Conservation (phyloP, 805 yeast genomes). For the Kodamaea sagamina region DNA sequence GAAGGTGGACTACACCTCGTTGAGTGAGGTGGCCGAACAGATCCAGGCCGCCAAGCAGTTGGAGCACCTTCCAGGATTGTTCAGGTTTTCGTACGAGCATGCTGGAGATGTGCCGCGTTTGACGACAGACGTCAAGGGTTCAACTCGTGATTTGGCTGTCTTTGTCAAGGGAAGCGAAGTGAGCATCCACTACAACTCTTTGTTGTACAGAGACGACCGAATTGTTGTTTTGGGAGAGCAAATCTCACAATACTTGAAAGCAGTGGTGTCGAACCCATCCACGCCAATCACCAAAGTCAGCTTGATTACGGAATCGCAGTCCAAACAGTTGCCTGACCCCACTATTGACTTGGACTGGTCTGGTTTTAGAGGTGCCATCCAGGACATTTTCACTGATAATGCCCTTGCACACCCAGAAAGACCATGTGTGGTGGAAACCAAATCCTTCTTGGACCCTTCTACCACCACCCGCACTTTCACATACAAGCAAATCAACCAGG, state of each 20-base stretch:
- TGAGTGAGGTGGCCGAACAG: constrained; percentile 56
- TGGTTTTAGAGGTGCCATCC: constrained; percentile 91
- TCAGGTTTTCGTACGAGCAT: constrained; percentile 60
- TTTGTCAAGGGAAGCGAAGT: constrained; percentile 38
- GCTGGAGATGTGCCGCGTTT: constrained; percentile 41
- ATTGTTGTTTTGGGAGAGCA: constrained; percentile 73
- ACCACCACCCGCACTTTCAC: constrained; percentile 70
- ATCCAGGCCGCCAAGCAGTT: constrained; percentile 52
- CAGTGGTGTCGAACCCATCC: constrained; percentile 37
- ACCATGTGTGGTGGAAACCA: constrained; percentile 91
- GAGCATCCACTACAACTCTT: constrained; percentile 67
- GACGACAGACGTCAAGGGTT: constrained; percentile 50
- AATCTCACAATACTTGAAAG: constrained; percentile 52
- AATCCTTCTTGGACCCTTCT: constrained; percentile 57
- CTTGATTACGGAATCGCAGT: constrained; percentile 69
- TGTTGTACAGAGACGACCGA: constrained; percentile 71
- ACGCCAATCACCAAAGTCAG: constrained; percentile 58
- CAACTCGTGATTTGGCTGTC: constrained; percentile 65
- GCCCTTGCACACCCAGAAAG: constrained; percentile 84
- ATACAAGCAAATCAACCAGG: constrained; percentile 85
- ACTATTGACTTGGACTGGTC: constrained; percentile 85
- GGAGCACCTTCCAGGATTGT: constrained; percentile 63
- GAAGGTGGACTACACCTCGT: constrained; percentile 44
- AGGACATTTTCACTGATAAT: constrained; percentile 88
- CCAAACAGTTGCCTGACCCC: constrained; percentile 76